Base-by-base conservation (phyloP, 768 basidiomycete species). In the Hericium coralloides region DNA sequence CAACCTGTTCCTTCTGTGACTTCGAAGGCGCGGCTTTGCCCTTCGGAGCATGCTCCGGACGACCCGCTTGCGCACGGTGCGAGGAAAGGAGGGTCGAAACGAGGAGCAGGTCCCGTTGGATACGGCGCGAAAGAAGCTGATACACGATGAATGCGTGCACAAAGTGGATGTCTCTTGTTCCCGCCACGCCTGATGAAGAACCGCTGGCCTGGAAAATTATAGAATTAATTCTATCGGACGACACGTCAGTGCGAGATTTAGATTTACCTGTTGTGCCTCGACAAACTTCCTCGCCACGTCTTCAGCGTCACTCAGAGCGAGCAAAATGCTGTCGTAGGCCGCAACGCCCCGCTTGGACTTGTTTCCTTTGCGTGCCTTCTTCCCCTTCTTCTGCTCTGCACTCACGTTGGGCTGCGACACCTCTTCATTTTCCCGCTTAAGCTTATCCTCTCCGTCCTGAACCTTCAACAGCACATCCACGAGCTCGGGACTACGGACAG, bases 281-380 rank as follows among this genome's bases (percentile, higher is more conserved):
- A 82, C 74, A 23, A 95, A 74, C 66, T 87, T 88, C 55, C 86
- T 77, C 2, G 91, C 83, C 1, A 93, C 83, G 4, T 85, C 85
- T 67, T 95, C 94, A 2, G 92, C 94, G 55, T 98, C 95, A 56
- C 91, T 92, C 59, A 97, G 69, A 1, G 92, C 86, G 22, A 83
- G 78, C 25, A 98, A 77, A 57, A 94, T 82, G 18, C 83, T 83
- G 72, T 97, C 94, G 64, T 91, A 98, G 0, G 89, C 87, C 17
- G 88, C 89, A 58, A 97, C 88, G 39, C 84, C 81, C 57, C 81
- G 83, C 68, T 89, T 89, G 4, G 86, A 83, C 55, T 73, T 70
- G 22, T 69, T 63, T 17, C 71, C 68, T 58, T 73, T 73, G 53
- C 68, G 69, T 53, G 63, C 64, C 60, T 68, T 75, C 26, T 67